Percentiles rank a stretch among this genome's conserved stretches.
phyloP scores from a whole-genome alignment of 2,329 filamentous ascomycete species.

The Sporothrix phasma region DNA sequence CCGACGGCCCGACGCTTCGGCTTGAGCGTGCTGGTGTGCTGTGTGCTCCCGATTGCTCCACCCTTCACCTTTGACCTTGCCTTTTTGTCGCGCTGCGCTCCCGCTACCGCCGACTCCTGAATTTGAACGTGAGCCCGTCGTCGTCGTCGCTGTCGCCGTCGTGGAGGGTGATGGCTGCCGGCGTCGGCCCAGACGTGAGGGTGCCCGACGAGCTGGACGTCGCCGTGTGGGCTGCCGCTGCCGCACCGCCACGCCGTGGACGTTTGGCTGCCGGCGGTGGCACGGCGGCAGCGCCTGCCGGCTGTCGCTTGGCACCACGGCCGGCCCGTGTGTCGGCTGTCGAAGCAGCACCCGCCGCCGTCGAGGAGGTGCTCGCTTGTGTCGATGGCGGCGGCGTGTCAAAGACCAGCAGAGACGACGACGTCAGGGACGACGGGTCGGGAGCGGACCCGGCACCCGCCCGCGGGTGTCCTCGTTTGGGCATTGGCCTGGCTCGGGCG shows the following conservation, averaged over 20 bases:
- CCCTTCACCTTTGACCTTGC: too few relatives aligned
- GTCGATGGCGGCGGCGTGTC: constrained; percentile 22
- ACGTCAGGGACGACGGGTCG: constrained; percentile 1
- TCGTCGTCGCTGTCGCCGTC: constrained; percentile 31
- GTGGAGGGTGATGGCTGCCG: constrained; percentile 1
- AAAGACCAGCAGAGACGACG: background rate
- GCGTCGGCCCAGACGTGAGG: background rate
- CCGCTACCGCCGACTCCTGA: constrained; percentile 38
- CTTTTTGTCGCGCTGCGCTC: background rate
- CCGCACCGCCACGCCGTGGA: background rate
- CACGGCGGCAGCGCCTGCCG: constrained; percentile 14
- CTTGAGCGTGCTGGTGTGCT: too few relatives aligned
- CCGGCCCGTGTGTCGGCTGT: constrained; percentile 24
- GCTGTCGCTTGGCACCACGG: constrained; percentile 26
- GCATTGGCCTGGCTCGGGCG: constrained; percentile 18
- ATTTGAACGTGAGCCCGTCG: constrained; percentile 47
- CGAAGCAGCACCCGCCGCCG: constrained; percentile 19
- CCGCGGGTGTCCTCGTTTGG: constrained; percentile 16
- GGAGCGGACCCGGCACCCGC: background rate
- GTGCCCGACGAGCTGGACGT: background rate
- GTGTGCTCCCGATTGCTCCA: too few relatives aligned
- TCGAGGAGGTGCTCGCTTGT: constrained; percentile 17
- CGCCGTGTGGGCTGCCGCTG: background rate
- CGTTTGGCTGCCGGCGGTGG: constrained; percentile 12
- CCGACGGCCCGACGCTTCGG: too few relatives aligned